Percentiles rank a stretch among this genome's conserved stretches.
phyloP scores from a whole-genome alignment of 2,329 filamentous ascomycete genomes.

The Thyridium curvatum region DNA sequence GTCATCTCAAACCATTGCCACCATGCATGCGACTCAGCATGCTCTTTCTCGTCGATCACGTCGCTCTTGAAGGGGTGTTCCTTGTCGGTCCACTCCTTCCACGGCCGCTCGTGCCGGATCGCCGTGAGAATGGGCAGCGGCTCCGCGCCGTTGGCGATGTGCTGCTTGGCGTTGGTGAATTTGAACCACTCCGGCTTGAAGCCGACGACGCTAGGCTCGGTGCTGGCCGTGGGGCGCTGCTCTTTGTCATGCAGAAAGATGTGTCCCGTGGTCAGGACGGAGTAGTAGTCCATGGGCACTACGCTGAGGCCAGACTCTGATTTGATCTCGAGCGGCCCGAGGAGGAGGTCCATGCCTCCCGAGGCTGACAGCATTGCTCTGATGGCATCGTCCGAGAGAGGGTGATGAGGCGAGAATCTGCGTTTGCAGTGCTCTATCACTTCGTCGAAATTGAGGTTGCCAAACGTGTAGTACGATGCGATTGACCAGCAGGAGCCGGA shows the following conservation, averaged over 20 bases:
- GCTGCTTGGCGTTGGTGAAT: constrained; percentile 3
- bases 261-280: constrained; percentile 4
- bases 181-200: constrained; percentile 5
- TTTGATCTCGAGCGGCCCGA: constrained; percentile 5
- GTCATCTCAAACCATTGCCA: constrained; percentile 6
- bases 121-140: constrained; percentile 5
- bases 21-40: constrained; percentile 2
- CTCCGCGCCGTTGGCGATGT: constrained; percentile 1
- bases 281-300: constrained; percentile 5
- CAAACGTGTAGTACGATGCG: constrained; percentile 5
- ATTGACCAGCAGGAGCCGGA: constrained; percentile 6
- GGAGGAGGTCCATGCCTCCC: constrained; percentile 1
- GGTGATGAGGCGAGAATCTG: constrained; percentile 4
- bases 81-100: constrained; percentile 5
- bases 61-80: constrained; percentile 3
- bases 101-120: constrained; percentile 6
- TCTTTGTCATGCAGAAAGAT: constrained; percentile 5
- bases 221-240: background rate
- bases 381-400: constrained; percentile 5
- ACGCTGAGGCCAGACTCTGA: constrained; percentile 1
- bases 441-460: constrained; percentile 1
- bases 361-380: constrained; percentile 2
- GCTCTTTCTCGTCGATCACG: constrained; percentile 1
- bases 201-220: background rate
- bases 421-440: constrained; percentile 5